phyloP scores from a whole-genome alignment of 768 basidiomycete genomes.

The Suillus discolor region DNA sequence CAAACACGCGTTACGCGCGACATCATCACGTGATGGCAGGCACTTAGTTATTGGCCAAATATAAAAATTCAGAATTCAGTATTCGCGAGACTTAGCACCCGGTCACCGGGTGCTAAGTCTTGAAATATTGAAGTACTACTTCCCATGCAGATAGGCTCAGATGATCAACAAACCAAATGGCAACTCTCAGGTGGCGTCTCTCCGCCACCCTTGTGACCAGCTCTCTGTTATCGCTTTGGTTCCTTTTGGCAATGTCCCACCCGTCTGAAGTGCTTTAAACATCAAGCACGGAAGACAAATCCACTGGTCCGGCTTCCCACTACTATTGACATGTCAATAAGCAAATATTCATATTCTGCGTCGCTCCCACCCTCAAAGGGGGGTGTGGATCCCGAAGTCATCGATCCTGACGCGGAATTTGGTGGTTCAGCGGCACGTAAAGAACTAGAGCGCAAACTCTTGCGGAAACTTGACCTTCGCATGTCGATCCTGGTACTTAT shows the following conservation, averaged over 20 bases:
- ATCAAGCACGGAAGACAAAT: neutral
- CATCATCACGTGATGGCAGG: constrained; percentile 8
- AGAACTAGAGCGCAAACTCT: constrained; percentile 51
- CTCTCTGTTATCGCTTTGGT: neutral
- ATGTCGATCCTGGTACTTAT: constrained; percentile 54
- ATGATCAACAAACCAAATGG: neutral
- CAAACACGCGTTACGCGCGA: constrained; percentile 11
- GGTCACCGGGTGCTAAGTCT: neutral
- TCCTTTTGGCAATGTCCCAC: neutral
- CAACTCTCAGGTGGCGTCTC: neutral
- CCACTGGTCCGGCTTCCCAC: neutral
- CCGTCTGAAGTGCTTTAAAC: neutral
- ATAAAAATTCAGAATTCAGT: too few relatives aligned
- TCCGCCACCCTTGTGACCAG: neutral
- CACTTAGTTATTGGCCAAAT: too few relatives aligned
- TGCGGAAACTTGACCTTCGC: constrained; percentile 57
- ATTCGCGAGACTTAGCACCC: too few relatives aligned
- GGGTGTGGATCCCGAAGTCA: constrained; percentile 2
- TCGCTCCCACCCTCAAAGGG: constrained; percentile 13
- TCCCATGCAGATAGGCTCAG: neutral
- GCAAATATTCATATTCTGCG: constrained; percentile 5
- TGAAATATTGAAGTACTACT: neutral
- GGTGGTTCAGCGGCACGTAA: constrained; percentile 48
- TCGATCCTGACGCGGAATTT: constrained; percentile 45
- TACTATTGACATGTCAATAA: constrained; percentile 16